A percentile compares a stretch with the other conserved stretches of the same genome.
Conservation (phyloP, 1,284 basidiomycete species). For the Cutaneotrichosporon cutaneum region DNA sequence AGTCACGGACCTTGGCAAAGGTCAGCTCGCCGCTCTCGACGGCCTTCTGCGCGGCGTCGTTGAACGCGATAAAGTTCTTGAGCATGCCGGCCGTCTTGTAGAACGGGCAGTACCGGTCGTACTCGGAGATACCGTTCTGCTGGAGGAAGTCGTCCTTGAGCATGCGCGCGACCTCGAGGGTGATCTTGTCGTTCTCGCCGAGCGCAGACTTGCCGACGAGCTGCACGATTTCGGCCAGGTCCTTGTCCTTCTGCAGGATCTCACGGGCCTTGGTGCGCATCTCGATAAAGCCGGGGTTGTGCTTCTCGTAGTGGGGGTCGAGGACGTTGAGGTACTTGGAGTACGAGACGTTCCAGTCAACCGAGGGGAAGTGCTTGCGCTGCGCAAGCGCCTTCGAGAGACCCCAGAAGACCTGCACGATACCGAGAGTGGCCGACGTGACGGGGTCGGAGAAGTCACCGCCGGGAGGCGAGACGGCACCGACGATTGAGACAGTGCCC, state of each 20-base stretch:
- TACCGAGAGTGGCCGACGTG: conserved; percentile 93
- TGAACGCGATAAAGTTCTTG: conserved; percentile 92
- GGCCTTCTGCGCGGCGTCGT: conserved; percentile 78
- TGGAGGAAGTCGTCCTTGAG: conserved; percentile 97
- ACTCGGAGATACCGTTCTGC: conserved; percentile 98
- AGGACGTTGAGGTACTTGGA: conserved; percentile 97
- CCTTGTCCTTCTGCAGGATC: conserved; percentile 97
- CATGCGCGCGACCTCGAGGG: conserved; percentile 94
- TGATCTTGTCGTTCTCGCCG: conserved; percentile 98
- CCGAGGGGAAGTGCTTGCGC: conserved; percentile 90
- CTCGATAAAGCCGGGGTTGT: conserved; percentile 89
- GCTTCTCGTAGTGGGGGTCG: conserved; percentile 87
- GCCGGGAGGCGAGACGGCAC: conserved; percentile 97
- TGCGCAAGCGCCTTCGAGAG: conserved; percentile 69
- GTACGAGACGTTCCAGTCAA: conserved; percentile 99
- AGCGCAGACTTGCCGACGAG: conserved; percentile 97
- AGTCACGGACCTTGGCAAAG: conserved; percentile 88
- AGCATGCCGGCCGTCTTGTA: conserved; percentile 98
- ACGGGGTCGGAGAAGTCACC: conserved; percentile 99
- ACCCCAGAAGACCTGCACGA: conserved; percentile 88
- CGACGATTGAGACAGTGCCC: conserved; percentile 96
- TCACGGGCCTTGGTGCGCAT: conserved; percentile 89
- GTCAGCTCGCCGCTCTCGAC: conserved; percentile 74
- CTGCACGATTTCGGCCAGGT: conserved; percentile 98
- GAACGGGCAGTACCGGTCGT: conserved; percentile 96